These are phyloP conservation scores for Trichosporon asahii DNA, from an alignment of 1,284 basidiomycete genomes.

Conservation along the genomic window DNA sequence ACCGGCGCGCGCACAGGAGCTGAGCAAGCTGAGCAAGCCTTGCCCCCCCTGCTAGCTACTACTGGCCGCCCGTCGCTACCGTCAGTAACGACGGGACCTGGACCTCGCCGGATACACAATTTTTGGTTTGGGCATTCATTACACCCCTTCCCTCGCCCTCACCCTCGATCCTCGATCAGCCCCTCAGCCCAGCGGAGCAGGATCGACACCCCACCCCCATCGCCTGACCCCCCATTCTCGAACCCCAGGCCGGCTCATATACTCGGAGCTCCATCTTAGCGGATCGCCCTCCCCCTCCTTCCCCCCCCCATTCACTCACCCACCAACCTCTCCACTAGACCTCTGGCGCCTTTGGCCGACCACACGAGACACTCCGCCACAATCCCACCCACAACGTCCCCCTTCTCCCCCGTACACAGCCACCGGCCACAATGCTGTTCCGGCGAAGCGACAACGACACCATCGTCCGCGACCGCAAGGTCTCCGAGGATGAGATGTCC, in stretches of 20 bases:
- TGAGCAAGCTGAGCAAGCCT: too few species aligned
- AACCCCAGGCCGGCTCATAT: not conserved
- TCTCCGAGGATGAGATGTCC: not conserved
- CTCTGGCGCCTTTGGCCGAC: not conserved
- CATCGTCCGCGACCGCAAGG: not conserved
- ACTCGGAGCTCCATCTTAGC: not conserved
- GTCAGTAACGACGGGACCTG: not conserved
- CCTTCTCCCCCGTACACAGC: not conserved
- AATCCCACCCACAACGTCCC: not conserved
- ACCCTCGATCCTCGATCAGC: not conserved
- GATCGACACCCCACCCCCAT: not conserved
- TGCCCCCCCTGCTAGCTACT: not conserved
- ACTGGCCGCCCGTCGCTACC: not conserved
- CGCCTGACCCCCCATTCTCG: too few species aligned
- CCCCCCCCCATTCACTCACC: not conserved
- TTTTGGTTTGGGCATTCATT: not conserved
- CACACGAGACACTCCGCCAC: not conserved
- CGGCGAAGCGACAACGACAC: not conserved
- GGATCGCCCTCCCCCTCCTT: not conserved
- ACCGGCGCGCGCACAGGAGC: too few species aligned
- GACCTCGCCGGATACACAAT: not conserved
- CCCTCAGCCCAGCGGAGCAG: not conserved
- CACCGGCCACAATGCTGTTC: not conserved
- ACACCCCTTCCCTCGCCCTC: too few species aligned
- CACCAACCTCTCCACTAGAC: not conserved